Evolutionary conservation across 306 rosid species (phyloP).

Genomic region (Oemleria cerasiformis): DNA sequence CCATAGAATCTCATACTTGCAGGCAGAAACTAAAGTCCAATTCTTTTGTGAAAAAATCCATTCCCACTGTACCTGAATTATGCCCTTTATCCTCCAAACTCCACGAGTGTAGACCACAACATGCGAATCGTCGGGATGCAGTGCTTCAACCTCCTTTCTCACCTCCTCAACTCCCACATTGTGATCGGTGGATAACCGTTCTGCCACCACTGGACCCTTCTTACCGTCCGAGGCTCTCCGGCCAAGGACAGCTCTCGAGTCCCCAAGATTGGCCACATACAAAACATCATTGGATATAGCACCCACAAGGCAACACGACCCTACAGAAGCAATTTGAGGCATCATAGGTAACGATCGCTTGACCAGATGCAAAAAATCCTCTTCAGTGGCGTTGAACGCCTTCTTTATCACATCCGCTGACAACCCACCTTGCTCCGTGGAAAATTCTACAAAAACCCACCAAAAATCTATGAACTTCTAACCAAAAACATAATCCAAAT

Average conservation of each 20-base stretch:
- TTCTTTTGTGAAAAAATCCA: not conserved
- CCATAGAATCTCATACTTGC: not conserved
- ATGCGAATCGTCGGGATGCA: conserved; percentile 88
- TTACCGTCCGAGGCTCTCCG: conserved; percentile 31
- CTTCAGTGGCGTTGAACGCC: conserved; percentile 87
- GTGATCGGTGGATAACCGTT: conserved; percentile 85
- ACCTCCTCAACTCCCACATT: conserved; percentile 87
- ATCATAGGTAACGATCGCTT: conserved; percentile 46
- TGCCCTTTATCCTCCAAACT: conserved; percentile 96
- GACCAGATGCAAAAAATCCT: conserved; percentile 73
- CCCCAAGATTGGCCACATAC: conserved; percentile 89
- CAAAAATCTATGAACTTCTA: not conserved
- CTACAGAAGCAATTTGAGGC: conserved; percentile 85
- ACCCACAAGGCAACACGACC: conserved; percentile 92
- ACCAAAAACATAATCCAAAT: not conserved
- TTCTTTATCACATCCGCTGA: conserved; percentile 78
- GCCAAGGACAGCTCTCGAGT: conserved; percentile 93
- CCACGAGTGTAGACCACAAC: conserved; percentile 75
- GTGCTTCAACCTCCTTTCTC: conserved; percentile 87
- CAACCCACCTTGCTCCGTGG: conserved; percentile 78
- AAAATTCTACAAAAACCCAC: conserved; percentile 58
- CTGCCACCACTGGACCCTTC: conserved; percentile 51
- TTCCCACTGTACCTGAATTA: conserved; percentile 72
- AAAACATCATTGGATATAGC: conserved; percentile 71
- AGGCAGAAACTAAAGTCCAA: not conserved